A percentile compares a stretch with the other conserved stretches of the same genome.
Evolutionary conservation across 179 eudicot genomes (phyloP).

Genomic region (Gypsophila paniculata): DNA sequence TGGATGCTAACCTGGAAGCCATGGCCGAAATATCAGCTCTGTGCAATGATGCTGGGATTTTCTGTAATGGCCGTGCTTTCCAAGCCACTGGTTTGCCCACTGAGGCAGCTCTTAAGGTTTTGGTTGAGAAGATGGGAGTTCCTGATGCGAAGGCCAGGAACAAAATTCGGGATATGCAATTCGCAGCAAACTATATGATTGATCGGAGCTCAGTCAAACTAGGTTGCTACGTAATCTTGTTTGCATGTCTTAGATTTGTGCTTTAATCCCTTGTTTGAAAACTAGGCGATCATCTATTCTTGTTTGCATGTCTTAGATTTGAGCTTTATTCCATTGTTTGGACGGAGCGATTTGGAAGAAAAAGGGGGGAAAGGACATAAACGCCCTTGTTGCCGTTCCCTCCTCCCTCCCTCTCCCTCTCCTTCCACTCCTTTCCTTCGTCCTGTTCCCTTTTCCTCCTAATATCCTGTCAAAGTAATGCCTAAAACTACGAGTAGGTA

Average conservation of each 20-base stretch:
- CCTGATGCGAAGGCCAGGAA: slow-evolving; percentile 60
- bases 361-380: too few relatives aligned
- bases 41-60: slow-evolving; percentile 84
- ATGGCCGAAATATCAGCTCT: slow-evolving; percentile 79
- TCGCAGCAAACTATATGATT: slow-evolving; percentile 48
- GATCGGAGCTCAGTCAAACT: slow-evolving; percentile 48
- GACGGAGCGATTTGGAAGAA: too few relatives aligned
- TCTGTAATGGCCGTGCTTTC: slow-evolving; percentile 49
- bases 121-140: slow-evolving; percentile 93
- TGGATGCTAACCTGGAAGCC: slow-evolving; percentile 73
- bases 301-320: too few relatives aligned
- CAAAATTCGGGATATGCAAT: slow-evolving; percentile 51
- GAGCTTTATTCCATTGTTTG: too few relatives aligned
- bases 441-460: too few relatives aligned
- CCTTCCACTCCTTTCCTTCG: too few relatives aligned
- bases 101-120: slow-evolving; percentile 90
- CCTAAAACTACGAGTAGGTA: background rate
- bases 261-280: background rate
- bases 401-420: too few relatives aligned
- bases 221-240: slow-evolving; percentile 32
- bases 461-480: too few relatives aligned
- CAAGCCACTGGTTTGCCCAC: slow-evolving; percentile 77
- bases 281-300: too few relatives aligned
- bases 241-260: background rate
- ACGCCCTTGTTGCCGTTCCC: too few relatives aligned